Conservation (phyloP, 352 stramenopile genomes). For the Phytophthora multivora region DNA sequence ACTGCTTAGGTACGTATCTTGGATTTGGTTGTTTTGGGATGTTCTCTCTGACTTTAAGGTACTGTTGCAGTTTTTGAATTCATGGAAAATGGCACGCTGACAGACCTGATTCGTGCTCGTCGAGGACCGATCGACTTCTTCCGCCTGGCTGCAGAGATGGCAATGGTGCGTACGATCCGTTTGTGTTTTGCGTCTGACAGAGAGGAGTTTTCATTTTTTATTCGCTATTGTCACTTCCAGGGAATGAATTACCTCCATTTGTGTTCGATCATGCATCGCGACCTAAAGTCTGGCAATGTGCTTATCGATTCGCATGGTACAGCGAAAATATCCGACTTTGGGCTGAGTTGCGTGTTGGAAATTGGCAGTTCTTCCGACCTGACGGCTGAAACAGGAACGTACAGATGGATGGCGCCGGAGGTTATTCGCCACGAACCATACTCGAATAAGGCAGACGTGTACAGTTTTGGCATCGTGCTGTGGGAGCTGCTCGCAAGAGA, state of each 20-base stretch:
- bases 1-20: conserved; percentile 70
- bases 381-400: conserved; percentile 89
- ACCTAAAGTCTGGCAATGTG: conserved; percentile 97
- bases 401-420: conserved; percentile 95
- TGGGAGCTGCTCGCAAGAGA: conserved; percentile 88
- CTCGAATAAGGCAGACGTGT: conserved; percentile 95
- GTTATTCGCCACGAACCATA: conserved; percentile 94
- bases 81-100: conserved; percentile 88
- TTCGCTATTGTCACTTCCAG: conserved; percentile 36
- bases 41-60: not conserved
- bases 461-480: conserved; percentile 92
- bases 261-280: conserved; percentile 94
- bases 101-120: conserved; percentile 73
- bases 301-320: conserved; percentile 82
- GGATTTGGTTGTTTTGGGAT: not conserved
- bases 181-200: not conserved
- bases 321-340: conserved; percentile 91
- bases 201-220: not conserved
- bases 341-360: conserved; percentile 84
- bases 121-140: conserved; percentile 84
- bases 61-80: conserved; percentile 77
- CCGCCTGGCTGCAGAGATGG: conserved; percentile 72
- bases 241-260: conserved; percentile 96
- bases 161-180: conserved; percentile 53
- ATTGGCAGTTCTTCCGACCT: conserved; percentile 78